Conservation (phyloP, 75 land plant species). For the Pseudotsuga menziesii region DNA sequence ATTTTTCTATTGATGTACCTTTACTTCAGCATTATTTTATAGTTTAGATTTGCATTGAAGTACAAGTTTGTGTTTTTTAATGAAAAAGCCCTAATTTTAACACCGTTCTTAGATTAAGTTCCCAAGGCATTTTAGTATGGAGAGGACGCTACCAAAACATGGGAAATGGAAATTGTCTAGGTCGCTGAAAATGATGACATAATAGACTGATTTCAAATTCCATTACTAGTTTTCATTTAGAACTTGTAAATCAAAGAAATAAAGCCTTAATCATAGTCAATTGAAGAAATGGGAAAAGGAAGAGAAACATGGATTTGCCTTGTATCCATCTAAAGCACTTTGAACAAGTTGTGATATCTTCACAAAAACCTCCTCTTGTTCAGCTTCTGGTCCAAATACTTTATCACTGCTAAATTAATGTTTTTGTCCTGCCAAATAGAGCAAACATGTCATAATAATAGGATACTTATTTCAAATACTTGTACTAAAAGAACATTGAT, state of each 20-base stretch:
- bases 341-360: conserved; percentile 36
- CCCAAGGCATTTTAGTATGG: not conserved
- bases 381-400: conserved; percentile 30
- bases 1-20: no score
- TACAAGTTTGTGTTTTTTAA: no score
- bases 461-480: not conserved
- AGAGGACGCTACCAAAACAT: not conserved
- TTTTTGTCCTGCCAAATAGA: conserved; percentile 23
- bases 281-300: not conserved
- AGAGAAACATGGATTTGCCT: conserved; percentile 13
- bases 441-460: not conserved
- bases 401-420: conserved; percentile 28
- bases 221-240: not conserved
- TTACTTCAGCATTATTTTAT: no score
- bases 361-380: conserved; percentile 22
- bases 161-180: not conserved
- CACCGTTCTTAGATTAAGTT: not conserved
- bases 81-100: no score
- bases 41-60: no score
- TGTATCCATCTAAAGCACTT: conserved; percentile 37
- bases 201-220: not conserved
- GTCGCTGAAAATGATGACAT: not conserved
- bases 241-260: not conserved
- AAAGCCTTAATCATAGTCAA: not conserved
- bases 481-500: not conserved